Evolutionary conservation across 148 eudicot genomes (phyloP).

Genomic region (Rhododendron henanense): DNA sequence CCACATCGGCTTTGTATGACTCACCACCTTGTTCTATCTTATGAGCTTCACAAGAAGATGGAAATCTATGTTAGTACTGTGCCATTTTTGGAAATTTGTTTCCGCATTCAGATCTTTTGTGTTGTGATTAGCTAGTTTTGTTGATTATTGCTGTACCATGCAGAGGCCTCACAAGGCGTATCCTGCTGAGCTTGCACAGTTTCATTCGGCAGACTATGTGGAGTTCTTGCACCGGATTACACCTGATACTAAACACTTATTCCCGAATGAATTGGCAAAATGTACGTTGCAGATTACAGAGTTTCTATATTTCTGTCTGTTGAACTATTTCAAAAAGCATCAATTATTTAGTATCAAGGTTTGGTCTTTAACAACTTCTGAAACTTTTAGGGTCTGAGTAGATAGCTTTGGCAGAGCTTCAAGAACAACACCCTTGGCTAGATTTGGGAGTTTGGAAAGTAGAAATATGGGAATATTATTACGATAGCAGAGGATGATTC

Average conservation of each 20-base stretch:
- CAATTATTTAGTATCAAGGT: background rate
- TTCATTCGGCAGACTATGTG: slow-evolving; percentile 92
- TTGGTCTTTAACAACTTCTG: background rate
- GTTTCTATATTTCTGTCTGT: background rate
- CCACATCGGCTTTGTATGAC: slow-evolving; percentile 98
- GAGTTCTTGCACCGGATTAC: slow-evolving; percentile 90
- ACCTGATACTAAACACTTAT: slow-evolving; percentile 66
- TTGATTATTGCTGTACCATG: slow-evolving; percentile 8
- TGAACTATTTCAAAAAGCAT: background rate
- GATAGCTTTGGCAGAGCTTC: background rate
- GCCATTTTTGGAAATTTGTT: background rate
- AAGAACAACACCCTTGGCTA: background rate
- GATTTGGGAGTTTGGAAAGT: background rate
- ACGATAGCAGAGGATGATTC: background rate
- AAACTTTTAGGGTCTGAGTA: background rate
- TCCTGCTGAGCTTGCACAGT: slow-evolving; percentile 94
- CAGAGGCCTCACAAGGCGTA: slow-evolving; percentile 98
- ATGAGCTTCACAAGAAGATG: slow-evolving; percentile 88
- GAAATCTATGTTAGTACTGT: slow-evolving; percentile 77
- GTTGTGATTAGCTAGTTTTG: background rate
- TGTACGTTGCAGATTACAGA: slow-evolving; percentile 37
- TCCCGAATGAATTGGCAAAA: slow-evolving; percentile 57
- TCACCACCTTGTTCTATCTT: slow-evolving; percentile 86
- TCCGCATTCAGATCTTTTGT: background rate
- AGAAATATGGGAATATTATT: background rate